phyloP scores from a whole-genome alignment of 1,139 yeast genomes.

The Spathaspora sp. region DNA sequence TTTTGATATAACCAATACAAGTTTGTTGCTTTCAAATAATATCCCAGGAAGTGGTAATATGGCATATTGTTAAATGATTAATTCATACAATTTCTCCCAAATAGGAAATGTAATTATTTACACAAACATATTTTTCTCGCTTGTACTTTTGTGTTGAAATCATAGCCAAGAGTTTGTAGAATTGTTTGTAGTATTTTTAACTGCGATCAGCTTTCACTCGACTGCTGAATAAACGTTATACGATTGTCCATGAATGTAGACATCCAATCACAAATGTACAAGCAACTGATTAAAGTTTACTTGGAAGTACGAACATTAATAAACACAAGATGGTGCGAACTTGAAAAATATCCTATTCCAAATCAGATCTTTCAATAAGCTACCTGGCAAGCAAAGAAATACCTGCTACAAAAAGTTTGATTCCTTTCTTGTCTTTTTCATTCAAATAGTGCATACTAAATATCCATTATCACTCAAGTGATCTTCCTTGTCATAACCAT shows the following conservation, averaged over 20 bases:
- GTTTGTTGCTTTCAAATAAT: no score
- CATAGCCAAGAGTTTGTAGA: neutral
- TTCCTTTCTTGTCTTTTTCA: neutral
- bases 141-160: neutral
- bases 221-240: no score
- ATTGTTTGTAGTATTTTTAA: neutral
- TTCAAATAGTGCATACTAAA: no score
- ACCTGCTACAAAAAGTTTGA: neutral
- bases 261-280: no score
- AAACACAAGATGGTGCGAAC: neutral
- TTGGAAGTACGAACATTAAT: neutral
- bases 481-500: neutral
- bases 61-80: neutral
- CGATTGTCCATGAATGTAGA: no score
- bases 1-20: no score
- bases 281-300: no score
- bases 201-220: no score
- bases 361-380: neutral
- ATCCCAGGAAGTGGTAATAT: no score
- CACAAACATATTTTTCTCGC: neutral
- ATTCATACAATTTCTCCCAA: slow-evolving; percentile 4
- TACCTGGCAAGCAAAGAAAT: no score
- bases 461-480: no score
- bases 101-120: slow-evolving; percentile 9
- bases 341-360: no score